These are phyloP conservation scores for Nannizziopsis barbatae DNA, from an alignment of 2,329 filamentous ascomycete genomes.

Conservation along the genomic window DNA sequence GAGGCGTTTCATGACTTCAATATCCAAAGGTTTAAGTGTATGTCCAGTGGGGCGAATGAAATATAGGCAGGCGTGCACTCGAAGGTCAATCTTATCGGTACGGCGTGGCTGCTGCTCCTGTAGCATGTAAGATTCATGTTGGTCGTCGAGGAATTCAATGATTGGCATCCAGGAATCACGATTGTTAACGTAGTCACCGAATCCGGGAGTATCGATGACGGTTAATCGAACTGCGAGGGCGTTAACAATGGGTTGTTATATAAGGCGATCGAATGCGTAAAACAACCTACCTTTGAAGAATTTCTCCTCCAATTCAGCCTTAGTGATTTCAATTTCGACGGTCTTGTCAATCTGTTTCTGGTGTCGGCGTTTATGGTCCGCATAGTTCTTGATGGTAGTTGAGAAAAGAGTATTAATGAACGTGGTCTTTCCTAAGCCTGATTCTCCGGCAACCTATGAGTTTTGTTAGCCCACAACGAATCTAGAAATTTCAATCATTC, in stretches of 20 bases:
- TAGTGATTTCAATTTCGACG: constrained; percentile 99
- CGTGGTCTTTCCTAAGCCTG: constrained; percentile 95
- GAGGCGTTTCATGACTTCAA: constrained; percentile 99
- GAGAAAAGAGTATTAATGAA: constrained; percentile 99
- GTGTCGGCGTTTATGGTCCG: constrained; percentile 98
- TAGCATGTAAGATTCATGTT: constrained; percentile 99
- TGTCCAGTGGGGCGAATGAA: constrained; percentile 98
- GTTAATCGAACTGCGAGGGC: constrained; percentile 70
- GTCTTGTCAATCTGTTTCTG: constrained; percentile 99
- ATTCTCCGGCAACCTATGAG: constrained; percentile 85
- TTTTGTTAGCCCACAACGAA: background rate
- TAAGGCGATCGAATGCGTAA: background rate
- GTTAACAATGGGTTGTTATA: constrained; percentile 14
- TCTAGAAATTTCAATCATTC: background rate
- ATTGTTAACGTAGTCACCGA: constrained; percentile 99
- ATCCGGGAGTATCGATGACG: constrained; percentile 97
- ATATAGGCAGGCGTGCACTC: constrained; percentile 96
- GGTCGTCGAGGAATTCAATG: constrained; percentile 98
- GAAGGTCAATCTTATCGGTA: constrained; percentile 97
- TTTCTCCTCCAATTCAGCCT: constrained; percentile 99
- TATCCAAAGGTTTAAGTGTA: constrained; percentile 95
- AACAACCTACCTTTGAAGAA: constrained; percentile 85
- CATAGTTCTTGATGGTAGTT: constrained; percentile 99
- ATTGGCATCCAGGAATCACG: constrained; percentile 99
- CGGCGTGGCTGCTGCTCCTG: constrained; percentile 99